These are phyloP conservation scores for Nepenthes gracilis DNA, from an alignment of 148 eudicot genomes.

Conservation along the genomic window DNA sequence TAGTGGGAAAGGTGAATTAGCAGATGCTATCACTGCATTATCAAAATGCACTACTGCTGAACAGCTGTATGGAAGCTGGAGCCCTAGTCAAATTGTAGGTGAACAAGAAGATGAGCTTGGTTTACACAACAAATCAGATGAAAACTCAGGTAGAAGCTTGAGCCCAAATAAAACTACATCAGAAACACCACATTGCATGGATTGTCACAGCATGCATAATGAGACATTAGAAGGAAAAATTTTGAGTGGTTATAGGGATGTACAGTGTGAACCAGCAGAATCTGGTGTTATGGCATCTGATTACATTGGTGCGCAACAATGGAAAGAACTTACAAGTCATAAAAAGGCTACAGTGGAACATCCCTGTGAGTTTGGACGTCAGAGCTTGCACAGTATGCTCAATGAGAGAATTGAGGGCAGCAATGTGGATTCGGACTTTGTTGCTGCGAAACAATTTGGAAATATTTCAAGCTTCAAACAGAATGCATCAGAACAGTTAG, in stretches of 20 bases:
- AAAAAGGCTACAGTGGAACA: constrained; percentile 5
- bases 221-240: neutral
- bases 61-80: neutral
- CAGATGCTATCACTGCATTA: neutral
- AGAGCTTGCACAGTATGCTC: neutral
- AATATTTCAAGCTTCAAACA: constrained; percentile 1
- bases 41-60: neutral
- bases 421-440: constrained; percentile 1
- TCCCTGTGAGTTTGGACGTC: neutral
- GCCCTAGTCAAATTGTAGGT: neutral
- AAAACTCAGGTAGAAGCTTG: neutral
- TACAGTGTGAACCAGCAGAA: constrained; percentile 4
- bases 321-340: constrained; percentile 1
- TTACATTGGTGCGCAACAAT: neutral
- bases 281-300: constrained; percentile 1
- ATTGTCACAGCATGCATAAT: neutral
- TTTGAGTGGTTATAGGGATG: neutral
- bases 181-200: constrained; percentile 1
- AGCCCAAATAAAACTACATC: neutral
- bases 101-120: neutral
- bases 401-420: neutral
- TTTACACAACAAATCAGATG: too few relatives aligned
- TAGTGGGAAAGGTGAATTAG: neutral
- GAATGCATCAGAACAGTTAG: constrained; percentile 1
- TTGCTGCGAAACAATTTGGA: neutral